Evolutionary conservation across 2,329 filamentous ascomycete genomes (phyloP), one percentile per base, ranked within the genome.

Genomic region (Orbilia blumenaviensis): DNA sequence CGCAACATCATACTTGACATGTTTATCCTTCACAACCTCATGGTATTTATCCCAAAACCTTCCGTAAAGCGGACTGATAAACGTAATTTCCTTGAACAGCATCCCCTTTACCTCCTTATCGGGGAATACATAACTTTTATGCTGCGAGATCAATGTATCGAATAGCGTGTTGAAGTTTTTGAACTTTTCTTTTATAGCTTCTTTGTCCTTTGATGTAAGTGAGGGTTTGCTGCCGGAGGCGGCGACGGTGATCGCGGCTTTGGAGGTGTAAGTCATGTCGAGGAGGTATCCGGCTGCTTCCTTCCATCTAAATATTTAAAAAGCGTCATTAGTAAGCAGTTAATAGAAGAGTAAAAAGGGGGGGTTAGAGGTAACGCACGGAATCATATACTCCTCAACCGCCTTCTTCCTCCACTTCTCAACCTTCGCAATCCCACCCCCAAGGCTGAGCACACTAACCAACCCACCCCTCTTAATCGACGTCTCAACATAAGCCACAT

Each of bases 41-140:
- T 97, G 94, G 82, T 99, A 99, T 27, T 94, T 88, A 83, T 98
- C 95, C 89, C 93, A 98, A 84, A 99, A 99, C 50, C 95, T 88
- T 77, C 91, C 91, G 84, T 99, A 99, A 12, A 99, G 86, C 66
- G 94, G 94, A 84, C 98, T 94, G 67, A 99, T 90, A 84, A 97
- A 92, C 80, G 90, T 90, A 78, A 98, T 90, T 81, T 97, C 94
- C 80, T 90, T 89, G 14, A 89, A 90, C 80, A 98, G 88, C 83
- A 91, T 89, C 77, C 89, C 87, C 46, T 93, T 88, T 32, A 98
- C 94, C 82, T 98, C 94, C 23, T 89, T 88, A 84, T 99, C 95
- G 21, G 79, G 79, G 92, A 98, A 97, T 80, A 87, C 90, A 81
- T 92, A 92, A 27, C 87, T 86, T 84, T 93, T 95, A 84, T 99